These are phyloP conservation scores for Cyclanthera cordifolia DNA, from an alignment of 306 rosid species.

Conservation along the genomic window DNA sequence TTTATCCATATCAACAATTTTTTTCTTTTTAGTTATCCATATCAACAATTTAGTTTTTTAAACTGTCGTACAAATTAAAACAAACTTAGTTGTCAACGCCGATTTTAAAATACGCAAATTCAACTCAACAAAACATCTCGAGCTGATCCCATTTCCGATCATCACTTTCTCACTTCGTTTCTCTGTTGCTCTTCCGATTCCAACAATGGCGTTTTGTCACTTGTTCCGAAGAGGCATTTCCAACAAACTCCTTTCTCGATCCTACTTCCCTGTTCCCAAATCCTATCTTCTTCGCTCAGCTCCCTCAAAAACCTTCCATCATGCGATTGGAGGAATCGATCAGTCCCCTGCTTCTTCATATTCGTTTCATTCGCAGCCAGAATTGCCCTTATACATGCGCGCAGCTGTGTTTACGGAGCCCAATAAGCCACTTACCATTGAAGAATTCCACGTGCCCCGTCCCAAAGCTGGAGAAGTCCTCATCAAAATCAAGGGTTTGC, in stretches of 20 bases:
- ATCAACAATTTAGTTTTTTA: too few relatives aligned
- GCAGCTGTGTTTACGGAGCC: constrained; percentile 74
- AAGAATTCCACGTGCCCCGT: constrained; percentile 71
- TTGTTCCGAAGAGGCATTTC: constrained; percentile 8
- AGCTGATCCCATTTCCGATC: background rate
- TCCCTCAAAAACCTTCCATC: background rate
- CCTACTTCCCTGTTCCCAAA: background rate
- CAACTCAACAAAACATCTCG: background rate
- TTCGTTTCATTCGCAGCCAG: constrained; percentile 25
- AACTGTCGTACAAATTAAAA: too few relatives aligned
- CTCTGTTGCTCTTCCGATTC: background rate
- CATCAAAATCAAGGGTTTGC: constrained; percentile 60
- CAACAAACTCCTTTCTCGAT: background rate
- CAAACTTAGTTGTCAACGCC: background rate
- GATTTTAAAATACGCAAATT: background rate
- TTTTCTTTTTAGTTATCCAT: too few relatives aligned
- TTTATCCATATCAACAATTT: too few relatives aligned
- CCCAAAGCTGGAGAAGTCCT: constrained; percentile 87
- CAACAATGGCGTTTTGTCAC: constrained; percentile 1
- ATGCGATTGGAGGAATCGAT: background rate
- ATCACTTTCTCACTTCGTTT: background rate
- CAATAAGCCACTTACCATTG: constrained; percentile 70
- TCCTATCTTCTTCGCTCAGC: constrained; percentile 3
- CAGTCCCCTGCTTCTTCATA: background rate
- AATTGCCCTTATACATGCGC: constrained; percentile 65